These are phyloP conservation scores for Paraglomus brasilianum DNA, from an alignment of 192 early-diverging fungal genomes.

Conservation along the genomic window DNA sequence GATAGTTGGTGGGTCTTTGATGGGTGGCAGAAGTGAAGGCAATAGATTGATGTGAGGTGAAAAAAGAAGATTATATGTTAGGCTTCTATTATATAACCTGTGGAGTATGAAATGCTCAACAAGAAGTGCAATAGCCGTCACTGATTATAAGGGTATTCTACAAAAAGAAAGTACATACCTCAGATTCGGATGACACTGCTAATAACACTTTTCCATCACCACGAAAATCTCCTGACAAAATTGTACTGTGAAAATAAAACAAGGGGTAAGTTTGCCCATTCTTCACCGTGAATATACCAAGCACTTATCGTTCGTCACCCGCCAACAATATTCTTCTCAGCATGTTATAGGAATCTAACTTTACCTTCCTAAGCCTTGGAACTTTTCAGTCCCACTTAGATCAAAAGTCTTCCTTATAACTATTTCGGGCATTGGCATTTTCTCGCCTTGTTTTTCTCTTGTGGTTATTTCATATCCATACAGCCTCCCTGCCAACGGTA, in stretches of 20 bases:
- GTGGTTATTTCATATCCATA: conserved; percentile 36
- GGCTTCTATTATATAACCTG: no score
- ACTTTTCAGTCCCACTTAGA: conserved; percentile 35
- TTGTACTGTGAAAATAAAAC: conserved; percentile 25
- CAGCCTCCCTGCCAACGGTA: conserved; percentile 34
- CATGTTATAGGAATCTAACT: background rate
- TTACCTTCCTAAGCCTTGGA: conserved; percentile 45
- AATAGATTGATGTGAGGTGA: no score
- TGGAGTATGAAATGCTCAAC: no score
- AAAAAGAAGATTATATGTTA: background rate
- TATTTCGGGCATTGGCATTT: background rate
- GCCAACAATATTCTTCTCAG: no score
- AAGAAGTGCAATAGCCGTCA: no score
- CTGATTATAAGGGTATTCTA: no score
- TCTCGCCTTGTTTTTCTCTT: background rate
- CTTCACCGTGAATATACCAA: no score
- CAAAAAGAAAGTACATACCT: background rate
- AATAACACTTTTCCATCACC: conserved; percentile 1
- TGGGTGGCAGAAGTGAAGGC: no score
- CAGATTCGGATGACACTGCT: conserved; percentile 18
- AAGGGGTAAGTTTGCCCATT: background rate
- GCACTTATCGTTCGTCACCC: no score
- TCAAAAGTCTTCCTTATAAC: conserved; percentile 20
- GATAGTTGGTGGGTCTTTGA: conserved; percentile 3
- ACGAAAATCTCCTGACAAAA: conserved; percentile 13